These are phyloP conservation scores for Alloascoidea hylecoeti DNA, from an alignment of 805 yeast species.

Conservation along the genomic window DNA sequence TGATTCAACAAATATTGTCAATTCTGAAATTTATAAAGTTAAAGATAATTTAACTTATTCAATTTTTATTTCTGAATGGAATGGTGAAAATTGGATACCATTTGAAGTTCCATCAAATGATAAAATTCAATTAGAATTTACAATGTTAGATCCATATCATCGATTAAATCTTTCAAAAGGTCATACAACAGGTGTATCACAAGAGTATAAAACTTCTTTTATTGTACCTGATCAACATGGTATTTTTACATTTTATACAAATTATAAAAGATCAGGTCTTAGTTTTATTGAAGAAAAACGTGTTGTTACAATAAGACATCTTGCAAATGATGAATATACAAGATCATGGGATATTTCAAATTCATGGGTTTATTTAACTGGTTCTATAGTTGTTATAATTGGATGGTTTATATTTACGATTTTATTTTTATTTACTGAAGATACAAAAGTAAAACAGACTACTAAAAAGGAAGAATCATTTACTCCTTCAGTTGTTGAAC, in stretches of 20 bases:
- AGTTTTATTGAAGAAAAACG: slow-evolving; percentile 50
- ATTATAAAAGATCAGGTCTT: slow-evolving; percentile 68
- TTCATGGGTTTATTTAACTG: slow-evolving; percentile 79
- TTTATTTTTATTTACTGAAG: too few relatives aligned
- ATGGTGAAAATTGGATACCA: slow-evolving; percentile 56
- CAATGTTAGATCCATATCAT: slow-evolving; percentile 91
- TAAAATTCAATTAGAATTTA: slow-evolving; percentile 71
- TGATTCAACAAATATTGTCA: slow-evolving; percentile 16
- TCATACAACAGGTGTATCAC: slow-evolving; percentile 16
- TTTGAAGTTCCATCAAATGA: slow-evolving; percentile 27
- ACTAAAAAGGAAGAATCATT: too few relatives aligned
- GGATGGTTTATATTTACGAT: slow-evolving; percentile 74
- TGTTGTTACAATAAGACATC: slow-evolving; percentile 78
- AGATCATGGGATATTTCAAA: slow-evolving; percentile 89
- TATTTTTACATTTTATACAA: slow-evolving; percentile 73
- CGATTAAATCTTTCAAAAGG: slow-evolving; percentile 47
- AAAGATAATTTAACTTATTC: slow-evolving; percentile 54
- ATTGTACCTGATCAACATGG: slow-evolving; percentile 93
- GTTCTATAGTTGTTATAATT: slow-evolving; percentile 51
- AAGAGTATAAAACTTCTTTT: slow-evolving; percentile 39
- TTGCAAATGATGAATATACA: slow-evolving; percentile 90
- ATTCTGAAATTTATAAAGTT: slow-evolving; percentile 43
- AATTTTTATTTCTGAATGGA: slow-evolving; percentile 26
- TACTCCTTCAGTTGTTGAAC: too few relatives aligned
- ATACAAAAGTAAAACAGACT: too few relatives aligned